Evolutionary conservation across 441 rosid genomes (phyloP).

Genomic region (Codiaeum variegatum): DNA sequence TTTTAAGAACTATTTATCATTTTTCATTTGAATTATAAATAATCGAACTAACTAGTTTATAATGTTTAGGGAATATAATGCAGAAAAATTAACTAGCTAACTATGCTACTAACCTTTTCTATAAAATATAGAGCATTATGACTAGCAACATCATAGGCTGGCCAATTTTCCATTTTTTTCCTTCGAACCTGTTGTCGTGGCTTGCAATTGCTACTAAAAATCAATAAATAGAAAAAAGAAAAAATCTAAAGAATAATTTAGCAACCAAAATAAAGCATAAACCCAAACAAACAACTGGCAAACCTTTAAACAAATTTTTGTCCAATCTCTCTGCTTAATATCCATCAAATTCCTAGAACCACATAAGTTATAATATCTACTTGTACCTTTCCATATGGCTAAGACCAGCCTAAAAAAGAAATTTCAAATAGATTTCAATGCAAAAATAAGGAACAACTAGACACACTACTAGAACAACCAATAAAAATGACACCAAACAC

Average conservation of each 20-base stretch:
- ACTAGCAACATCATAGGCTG: slow-evolving; percentile 87
- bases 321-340: slow-evolving; percentile 64
- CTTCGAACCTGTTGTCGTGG: slow-evolving; percentile 75
- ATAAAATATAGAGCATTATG: slow-evolving; percentile 71
- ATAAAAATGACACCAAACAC: neutral
- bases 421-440: neutral
- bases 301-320: slow-evolving; percentile 62
- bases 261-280: neutral
- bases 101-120: slow-evolving; percentile 52
- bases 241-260: slow-evolving; percentile 2
- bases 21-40: no score
- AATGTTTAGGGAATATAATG: neutral
- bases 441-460: neutral
- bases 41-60: neutral
- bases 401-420: neutral
- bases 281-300: slow-evolving; percentile 10
- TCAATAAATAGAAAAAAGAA: neutral
- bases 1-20: no score
- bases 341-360: slow-evolving; percentile 97
- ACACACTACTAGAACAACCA: neutral
- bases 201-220: slow-evolving; percentile 39
- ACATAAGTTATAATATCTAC: no score
- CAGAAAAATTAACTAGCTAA: neutral
- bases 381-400: neutral
- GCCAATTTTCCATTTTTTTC: slow-evolving; percentile 79